Percentiles rank a stretch among this genome's conserved stretches.
phyloP scores from a whole-genome alignment of 1,139 yeast species.

The Magnusiomyces sp. region DNA sequence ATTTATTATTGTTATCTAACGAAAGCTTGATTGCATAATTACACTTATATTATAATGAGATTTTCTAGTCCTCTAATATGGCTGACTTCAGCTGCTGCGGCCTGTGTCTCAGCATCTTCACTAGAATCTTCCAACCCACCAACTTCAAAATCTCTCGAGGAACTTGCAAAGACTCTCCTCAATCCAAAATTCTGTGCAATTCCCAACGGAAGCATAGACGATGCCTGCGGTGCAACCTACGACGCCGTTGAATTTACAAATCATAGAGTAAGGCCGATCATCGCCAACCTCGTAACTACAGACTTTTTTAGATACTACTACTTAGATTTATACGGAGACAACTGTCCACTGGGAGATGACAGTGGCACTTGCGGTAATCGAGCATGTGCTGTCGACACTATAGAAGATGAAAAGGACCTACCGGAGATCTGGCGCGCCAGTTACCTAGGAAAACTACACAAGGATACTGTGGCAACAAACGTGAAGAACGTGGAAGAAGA shows the following conservation, averaged over 20 bases:
- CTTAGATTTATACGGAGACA: slow-evolving; percentile 66
- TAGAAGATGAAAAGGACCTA: slow-evolving; percentile 45
- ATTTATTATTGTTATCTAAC: no score
- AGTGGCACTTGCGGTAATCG: slow-evolving; percentile 83
- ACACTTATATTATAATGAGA: no score
- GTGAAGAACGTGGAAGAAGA: slow-evolving; percentile 4
- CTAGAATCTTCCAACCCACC: no score
- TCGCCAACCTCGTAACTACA: slow-evolving; percentile 43
- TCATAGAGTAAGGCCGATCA: slow-evolving; percentile 41
- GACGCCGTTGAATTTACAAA: slow-evolving; percentile 47
- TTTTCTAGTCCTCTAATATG: no score
- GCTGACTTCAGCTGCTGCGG: neutral
- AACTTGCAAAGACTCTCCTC: neutral
- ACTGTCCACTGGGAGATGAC: slow-evolving; percentile 77
- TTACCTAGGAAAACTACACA: slow-evolving; percentile 53
- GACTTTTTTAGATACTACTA: slow-evolving; percentile 71
- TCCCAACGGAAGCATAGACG: slow-evolving; percentile 21
- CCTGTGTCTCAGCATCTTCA: neutral
- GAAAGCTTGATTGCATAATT: no score
- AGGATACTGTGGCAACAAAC: slow-evolving; percentile 34
- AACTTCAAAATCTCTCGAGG: neutral
- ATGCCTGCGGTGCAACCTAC: slow-evolving; percentile 46
- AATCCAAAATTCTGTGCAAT: slow-evolving; percentile 13
- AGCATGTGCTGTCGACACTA: slow-evolving; percentile 86
- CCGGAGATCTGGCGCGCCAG: slow-evolving; percentile 71